Percentiles rank a stretch among this genome's conserved stretches.
Conservation (phyloP, 2,329 filamentous ascomycete species). For the Penicillium sp. region DNA sequence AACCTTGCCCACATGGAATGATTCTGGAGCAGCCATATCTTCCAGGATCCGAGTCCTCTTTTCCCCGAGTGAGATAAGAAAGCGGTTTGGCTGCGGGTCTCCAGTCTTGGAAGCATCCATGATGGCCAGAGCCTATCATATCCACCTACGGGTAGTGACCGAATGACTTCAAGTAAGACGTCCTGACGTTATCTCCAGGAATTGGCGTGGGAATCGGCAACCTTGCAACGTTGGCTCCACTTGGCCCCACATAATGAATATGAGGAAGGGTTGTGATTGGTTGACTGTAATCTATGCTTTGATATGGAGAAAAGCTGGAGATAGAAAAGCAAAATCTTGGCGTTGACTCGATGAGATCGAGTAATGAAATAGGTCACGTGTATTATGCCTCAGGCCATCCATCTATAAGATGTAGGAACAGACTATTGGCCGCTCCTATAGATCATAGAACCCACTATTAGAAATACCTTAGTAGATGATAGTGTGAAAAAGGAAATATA, state of each 20-base stretch:
- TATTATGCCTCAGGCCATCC: neutral
- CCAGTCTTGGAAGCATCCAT: neutral
- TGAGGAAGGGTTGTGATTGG: slow-evolving; percentile 11
- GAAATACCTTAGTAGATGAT: neutral
- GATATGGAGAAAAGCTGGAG: slow-evolving; percentile 11
- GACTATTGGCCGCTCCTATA: neutral
- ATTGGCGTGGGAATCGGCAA: neutral
- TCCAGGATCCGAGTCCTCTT: neutral
- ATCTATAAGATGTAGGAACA: too few relatives aligned
- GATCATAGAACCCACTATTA: neutral
- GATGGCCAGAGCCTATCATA: slow-evolving; percentile 13
- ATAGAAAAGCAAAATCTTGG: slow-evolving; percentile 3
- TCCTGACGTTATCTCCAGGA: slow-evolving; percentile 28
- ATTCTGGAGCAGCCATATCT: neutral
- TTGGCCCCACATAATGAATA: neutral
- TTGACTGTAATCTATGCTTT: slow-evolving; percentile 26
- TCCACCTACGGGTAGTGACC: slow-evolving; percentile 10
- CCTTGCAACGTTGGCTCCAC: neutral
- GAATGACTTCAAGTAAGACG: slow-evolving; percentile 25
- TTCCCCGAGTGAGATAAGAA: slow-evolving; percentile 3
- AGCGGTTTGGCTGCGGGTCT: neutral
- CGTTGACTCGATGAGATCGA: slow-evolving; percentile 40
- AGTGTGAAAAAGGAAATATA: neutral
- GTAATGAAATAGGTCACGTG: slow-evolving; percentile 25
- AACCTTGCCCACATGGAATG: neutral